Percentiles rank a stretch among this genome's conserved stretches.
phyloP scores from a whole-genome alignment of 2,329 filamentous ascomycete species.

The Pseudogymnoascus sp. region DNA sequence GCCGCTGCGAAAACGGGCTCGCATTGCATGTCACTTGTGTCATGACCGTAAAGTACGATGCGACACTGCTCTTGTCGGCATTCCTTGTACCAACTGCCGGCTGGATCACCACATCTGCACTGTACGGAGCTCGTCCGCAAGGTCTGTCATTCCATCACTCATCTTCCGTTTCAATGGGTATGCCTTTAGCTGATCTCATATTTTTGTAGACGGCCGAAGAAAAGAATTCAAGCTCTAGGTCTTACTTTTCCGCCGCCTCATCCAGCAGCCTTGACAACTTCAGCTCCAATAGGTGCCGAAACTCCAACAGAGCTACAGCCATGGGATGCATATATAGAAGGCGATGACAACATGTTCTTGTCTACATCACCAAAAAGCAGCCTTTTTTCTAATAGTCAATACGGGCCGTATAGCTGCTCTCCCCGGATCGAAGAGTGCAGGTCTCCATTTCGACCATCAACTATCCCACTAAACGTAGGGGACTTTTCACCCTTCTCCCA shows the following conservation, averaged over 20 bases:
- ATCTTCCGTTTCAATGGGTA: neutral
- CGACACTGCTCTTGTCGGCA: neutral
- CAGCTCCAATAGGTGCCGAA: neutral
- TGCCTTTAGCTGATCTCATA: neutral
- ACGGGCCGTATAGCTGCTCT: neutral
- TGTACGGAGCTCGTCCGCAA: neutral
- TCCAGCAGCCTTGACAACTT: neutral
- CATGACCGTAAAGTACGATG: neutral
- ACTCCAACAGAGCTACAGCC: neutral
- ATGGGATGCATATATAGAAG: neutral
- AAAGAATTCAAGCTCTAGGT: neutral
- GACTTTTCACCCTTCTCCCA: neutral
- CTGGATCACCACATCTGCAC: neutral
- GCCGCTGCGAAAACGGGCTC: neutral
- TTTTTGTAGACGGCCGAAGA: neutral
- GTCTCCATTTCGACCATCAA: neutral
- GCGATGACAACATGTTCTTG: neutral
- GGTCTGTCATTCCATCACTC: neutral
- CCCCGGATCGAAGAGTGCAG: neutral
- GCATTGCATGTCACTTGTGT: neutral
- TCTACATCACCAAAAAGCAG: neutral
- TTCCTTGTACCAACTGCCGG: neutral
- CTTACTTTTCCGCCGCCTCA: neutral
- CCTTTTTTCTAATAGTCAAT: neutral
- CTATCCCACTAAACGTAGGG: neutral